These are phyloP conservation scores for Carex parvula DNA, from an alignment of 176 grass and related monocot species.

Conservation along the genomic window DNA sequence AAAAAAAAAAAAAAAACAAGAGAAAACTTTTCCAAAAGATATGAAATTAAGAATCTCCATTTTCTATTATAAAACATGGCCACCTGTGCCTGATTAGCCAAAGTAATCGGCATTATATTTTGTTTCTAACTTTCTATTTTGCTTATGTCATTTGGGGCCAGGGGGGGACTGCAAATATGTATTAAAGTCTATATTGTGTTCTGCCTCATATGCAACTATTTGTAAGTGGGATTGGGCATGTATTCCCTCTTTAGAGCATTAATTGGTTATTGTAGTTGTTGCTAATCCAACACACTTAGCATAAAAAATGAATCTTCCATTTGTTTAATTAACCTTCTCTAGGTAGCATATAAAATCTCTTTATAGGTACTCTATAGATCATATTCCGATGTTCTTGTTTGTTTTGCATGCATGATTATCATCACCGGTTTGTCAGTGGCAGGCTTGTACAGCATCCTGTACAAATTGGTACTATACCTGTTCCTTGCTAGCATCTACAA, in stretches of 20 bases:
- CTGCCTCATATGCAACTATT: conserved; percentile 33
- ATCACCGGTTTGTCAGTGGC: neutral
- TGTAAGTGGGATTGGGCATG: conserved; percentile 25
- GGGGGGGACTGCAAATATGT: neutral
- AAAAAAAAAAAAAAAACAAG: too few relatives aligned
- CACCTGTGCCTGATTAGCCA: neutral
- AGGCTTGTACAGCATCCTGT: neutral
- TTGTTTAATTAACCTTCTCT: conserved; percentile 26
- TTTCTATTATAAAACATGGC: neutral
- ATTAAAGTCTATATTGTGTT: conserved; percentile 31
- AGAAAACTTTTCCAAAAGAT: neutral
- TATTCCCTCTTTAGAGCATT: conserved; percentile 22
- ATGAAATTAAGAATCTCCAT: neutral
- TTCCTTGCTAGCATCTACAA: neutral
- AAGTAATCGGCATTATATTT: conserved; percentile 3
- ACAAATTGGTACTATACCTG: neutral
- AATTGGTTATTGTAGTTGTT: conserved; percentile 20
- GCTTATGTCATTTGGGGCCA: conserved; percentile 13
- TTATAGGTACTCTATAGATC: conserved; percentile 15
- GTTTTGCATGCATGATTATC: conserved; percentile 10
- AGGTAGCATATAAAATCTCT: conserved; percentile 19
- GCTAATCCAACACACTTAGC: conserved; percentile 40
- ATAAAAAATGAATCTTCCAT: conserved; percentile 28
- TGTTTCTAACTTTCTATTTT: conserved; percentile 14
- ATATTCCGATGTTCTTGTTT: conserved; percentile 24